These are phyloP conservation scores for Dactylellina drechsleri DNA, from an alignment of 2,329 filamentous ascomycete species.

Conservation along the genomic window DNA sequence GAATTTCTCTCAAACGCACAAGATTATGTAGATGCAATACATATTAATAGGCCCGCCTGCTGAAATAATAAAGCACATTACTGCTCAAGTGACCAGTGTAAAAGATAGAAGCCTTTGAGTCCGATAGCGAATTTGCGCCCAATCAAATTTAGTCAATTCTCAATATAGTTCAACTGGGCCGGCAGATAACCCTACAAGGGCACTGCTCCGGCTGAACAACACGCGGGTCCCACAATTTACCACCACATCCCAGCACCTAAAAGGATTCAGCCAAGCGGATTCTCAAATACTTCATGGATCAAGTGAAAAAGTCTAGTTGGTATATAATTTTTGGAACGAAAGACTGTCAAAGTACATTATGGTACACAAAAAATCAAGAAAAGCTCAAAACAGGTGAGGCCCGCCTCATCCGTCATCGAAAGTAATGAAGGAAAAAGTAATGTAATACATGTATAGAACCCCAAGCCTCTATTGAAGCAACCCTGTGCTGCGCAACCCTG, in stretches of 20 bases:
- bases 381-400: constrained; percentile 14
- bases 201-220: constrained; percentile 50
- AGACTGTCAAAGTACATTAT: constrained; percentile 43
- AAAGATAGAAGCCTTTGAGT: background rate
- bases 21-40: too few species aligned
- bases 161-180: constrained; percentile 6
- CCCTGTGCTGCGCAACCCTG: constrained; percentile 32
- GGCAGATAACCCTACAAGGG: constrained; percentile 34
- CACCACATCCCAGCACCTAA: constrained; percentile 35
- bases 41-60: too few species aligned
- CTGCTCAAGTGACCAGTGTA: too few species aligned
- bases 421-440: constrained; percentile 28
- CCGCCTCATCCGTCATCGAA: constrained; percentile 14
- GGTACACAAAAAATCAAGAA: constrained; percentile 33
- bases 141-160: constrained; percentile 42
- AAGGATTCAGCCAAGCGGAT: constrained; percentile 49
- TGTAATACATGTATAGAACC: constrained; percentile 17
- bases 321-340: constrained; percentile 31
- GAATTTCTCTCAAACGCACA: too few species aligned
- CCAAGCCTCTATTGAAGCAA: constrained; percentile 46
- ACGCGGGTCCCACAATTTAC: constrained; percentile 45
- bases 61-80: too few species aligned
- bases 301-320: constrained; percentile 26
- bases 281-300: constrained; percentile 40
- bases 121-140: constrained; percentile 16